Base-by-base conservation (phyloP, 768 basidiomycete genomes). In the Naganishia vaughanmartiniae region DNA sequence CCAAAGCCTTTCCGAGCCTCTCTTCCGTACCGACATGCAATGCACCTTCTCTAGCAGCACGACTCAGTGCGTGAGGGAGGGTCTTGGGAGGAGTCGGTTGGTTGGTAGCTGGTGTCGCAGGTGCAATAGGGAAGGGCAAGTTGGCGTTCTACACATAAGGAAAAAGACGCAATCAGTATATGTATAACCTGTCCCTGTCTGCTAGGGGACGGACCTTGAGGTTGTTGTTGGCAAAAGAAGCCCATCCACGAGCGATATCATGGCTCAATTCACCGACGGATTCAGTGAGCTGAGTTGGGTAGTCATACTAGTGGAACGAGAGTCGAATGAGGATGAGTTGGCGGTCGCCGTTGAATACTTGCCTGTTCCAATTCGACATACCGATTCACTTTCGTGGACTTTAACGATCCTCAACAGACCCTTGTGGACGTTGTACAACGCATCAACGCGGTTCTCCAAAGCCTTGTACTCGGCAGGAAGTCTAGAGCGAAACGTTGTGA, bases 361-460 rank as follows among this genome's bases (percentile, higher is more conserved):
- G 54, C 12, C 11, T 2, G 39, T 30, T 19, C 39, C 19, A 19
- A 39, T 28, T 12, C 24, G 42, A 76, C 79, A 70, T 66, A 81
- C 80, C 6, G 89, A 84, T 80, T 96, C 93, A 65, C 85, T 85
- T 75, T 92, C 90, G 84, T 92, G 96, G 28, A 91, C 94, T 77
- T 87, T 90, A 74, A 91, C 87, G 73, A 94, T 88, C 84, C 91
- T 96, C 82, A 94, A 85, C 60, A 97, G 72, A 3, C 85, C 78
- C 66, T 89, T 78, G 78, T 95, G 93, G 5, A 91, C 89, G 54
- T 85, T 83, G 74, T 88, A 87, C 65, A 99, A 87, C 34, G 92
- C 92, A 82, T 99, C 96, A 48, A 98, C 96, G 68, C 92, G 89
- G 55, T 89, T 85, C 82, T 99, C 96, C 74, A 99, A 88, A 79